Evolutionary conservation across 129 eudicot genomes (phyloP).

Genomic region (Flaveria trinervia): DNA sequence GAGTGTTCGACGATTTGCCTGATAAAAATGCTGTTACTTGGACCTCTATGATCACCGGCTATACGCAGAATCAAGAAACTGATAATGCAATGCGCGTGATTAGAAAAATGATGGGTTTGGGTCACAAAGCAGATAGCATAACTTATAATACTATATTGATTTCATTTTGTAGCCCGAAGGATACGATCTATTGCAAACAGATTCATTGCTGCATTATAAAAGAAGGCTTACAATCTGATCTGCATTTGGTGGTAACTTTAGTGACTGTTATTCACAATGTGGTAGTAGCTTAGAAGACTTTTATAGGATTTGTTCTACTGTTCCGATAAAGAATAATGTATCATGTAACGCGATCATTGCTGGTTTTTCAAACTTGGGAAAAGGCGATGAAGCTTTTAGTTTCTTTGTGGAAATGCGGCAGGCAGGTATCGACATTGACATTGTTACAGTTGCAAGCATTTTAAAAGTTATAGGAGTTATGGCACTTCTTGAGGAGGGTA

Average conservation of each 20-base stretch:
- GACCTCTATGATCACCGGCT: conserved; percentile 61
- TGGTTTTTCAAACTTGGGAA: conserved; percentile 60
- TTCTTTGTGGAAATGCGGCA: conserved; percentile 56
- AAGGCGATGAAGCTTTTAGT: conserved; percentile 40
- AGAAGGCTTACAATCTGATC: conserved; percentile 52
- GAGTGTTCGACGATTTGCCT: conserved; percentile 43
- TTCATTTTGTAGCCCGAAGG: conserved; percentile 39
- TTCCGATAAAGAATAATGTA: conserved; percentile 47
- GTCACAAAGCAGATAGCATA: conserved; percentile 38
- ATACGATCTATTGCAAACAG: conserved; percentile 45
- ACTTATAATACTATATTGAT: conserved; percentile 59
- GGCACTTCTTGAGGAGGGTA: conserved; percentile 49
- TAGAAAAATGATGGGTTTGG: conserved; percentile 53
- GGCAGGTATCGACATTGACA: conserved; percentile 45
- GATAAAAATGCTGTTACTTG: conserved; percentile 51
- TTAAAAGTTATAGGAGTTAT: conserved; percentile 48
- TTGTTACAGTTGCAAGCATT: conserved; percentile 49
- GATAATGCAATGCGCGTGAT: conserved; percentile 47
- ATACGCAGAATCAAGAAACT: conserved; percentile 38
- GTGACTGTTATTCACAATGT: conserved; percentile 48
- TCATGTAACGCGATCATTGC: conserved; percentile 66
- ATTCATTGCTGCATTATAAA: conserved; percentile 46
- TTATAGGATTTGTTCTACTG: conserved; percentile 40
- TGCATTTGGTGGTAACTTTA: conserved; percentile 45
- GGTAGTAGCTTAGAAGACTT: conserved; percentile 45